These are phyloP conservation scores for Wallacemonas collosoma DNA, from an alignment of 208 protist species.

Conservation along the genomic window DNA sequence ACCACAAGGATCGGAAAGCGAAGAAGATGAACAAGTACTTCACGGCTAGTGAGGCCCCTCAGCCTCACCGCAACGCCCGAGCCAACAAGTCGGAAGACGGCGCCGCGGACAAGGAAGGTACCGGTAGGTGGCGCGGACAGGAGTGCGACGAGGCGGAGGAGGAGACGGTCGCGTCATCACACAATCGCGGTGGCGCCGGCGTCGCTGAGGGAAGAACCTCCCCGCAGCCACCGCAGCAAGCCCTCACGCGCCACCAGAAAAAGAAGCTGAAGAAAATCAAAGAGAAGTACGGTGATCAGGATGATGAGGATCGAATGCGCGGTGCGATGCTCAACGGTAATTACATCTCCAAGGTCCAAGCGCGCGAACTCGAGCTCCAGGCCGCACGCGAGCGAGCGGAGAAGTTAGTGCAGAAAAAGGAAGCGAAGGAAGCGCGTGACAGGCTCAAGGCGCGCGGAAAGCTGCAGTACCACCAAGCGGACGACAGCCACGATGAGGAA, in stretches of 20 bases:
- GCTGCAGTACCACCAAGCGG: slow-evolving; percentile 18
- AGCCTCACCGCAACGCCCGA: slow-evolving; percentile 20
- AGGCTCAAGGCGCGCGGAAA: slow-evolving; percentile 8
- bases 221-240: slow-evolving; percentile 9
- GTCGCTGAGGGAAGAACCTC: too few relatives aligned
- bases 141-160: too few relatives aligned
- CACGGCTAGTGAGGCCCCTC: slow-evolving; percentile 6
- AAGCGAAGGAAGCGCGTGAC: slow-evolving; percentile 19
- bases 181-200: too few relatives aligned
- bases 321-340: slow-evolving; percentile 76
- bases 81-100: slow-evolving; percentile 13
- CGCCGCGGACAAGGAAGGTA: neutral
- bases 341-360: slow-evolving; percentile 54
- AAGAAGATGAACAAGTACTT: slow-evolving; percentile 10
- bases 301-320: slow-evolving; percentile 64
- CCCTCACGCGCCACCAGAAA: slow-evolving; percentile 59
- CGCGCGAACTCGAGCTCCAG: slow-evolving; percentile 26
- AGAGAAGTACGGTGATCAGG: slow-evolving; percentile 81
- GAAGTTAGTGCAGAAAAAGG: slow-evolving; percentile 5
- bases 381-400: slow-evolving; percentile 25
- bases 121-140: too few relatives aligned
- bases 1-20: slow-evolving; percentile 1
- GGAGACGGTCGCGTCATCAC: too few relatives aligned
- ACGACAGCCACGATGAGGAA: slow-evolving; percentile 1
- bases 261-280: slow-evolving; percentile 80